Evolutionary conservation across 805 yeast genomes (phyloP).

Genomic region (Pichia scutulata): DNA sequence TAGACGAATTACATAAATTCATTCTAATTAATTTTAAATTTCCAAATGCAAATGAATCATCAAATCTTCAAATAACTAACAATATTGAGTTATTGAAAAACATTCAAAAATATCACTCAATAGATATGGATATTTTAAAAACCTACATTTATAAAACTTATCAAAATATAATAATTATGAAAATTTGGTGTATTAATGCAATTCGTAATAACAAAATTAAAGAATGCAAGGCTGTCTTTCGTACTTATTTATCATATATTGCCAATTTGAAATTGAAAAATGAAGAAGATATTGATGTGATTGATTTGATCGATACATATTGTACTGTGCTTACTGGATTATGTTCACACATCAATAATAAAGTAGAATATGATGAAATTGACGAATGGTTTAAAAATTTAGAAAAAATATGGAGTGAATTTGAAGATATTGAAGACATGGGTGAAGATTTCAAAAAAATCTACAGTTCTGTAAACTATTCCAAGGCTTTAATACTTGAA

Average conservation of each 20-base stretch:
- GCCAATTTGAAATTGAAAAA: constrained; percentile 32
- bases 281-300: constrained; percentile 30
- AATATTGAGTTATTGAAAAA: constrained; percentile 11
- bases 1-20: neutral
- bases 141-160: constrained; percentile 37
- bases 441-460: neutral
- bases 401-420: constrained; percentile 5
- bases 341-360: constrained; percentile 4
- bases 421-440: neutral
- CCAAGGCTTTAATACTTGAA: constrained; percentile 17
- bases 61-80: constrained; percentile 23
- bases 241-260: constrained; percentile 35
- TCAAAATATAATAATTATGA: constrained; percentile 35
- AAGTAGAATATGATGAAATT: constrained; percentile 14
- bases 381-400: constrained; percentile 15
- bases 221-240: constrained; percentile 28
- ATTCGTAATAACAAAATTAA: constrained; percentile 16
- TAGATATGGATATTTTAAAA: constrained; percentile 22
- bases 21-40: constrained; percentile 25
- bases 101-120: constrained; percentile 10
- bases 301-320: constrained; percentile 24
- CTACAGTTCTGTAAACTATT: neutral
- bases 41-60: constrained; percentile 36
- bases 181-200: constrained; percentile 27
- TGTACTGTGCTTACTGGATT: constrained; percentile 13